Conservation (phyloP, 495 filamentous ascomycete genomes). For the Friedmanniomyces simplex region DNA sequence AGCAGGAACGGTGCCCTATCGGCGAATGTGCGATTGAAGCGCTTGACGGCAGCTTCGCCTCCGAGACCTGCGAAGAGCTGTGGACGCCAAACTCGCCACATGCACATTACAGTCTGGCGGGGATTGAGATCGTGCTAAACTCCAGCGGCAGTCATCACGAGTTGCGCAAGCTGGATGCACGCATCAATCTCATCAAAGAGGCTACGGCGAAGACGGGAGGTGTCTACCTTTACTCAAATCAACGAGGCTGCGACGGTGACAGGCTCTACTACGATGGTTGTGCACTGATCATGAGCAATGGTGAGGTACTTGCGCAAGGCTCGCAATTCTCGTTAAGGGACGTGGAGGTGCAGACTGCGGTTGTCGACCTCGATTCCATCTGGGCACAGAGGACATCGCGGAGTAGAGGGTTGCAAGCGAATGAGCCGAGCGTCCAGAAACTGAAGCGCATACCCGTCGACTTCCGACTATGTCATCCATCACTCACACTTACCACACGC, state of each 20-base stretch:
- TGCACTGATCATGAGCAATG: conserved; percentile 67
- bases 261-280: conserved; percentile 61
- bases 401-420: conserved; percentile 49
- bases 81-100: conserved; percentile 37
- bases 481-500: conserved; percentile 8
- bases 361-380: conserved; percentile 72
- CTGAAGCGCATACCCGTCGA: conserved; percentile 35
- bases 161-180: conserved; percentile 62
- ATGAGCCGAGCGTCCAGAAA: conserved; percentile 24
- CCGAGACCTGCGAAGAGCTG: conserved; percentile 33
- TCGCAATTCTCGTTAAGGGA: conserved; percentile 68
- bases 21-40: conserved; percentile 21
- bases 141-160: conserved; percentile 62
- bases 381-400: conserved; percentile 42
- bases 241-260: conserved; percentile 66
- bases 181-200: conserved; percentile 64
- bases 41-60: conserved; percentile 31
- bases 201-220: conserved; percentile 52
- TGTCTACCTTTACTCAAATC: conserved; percentile 25
- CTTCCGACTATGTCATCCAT: conserved; percentile 18
- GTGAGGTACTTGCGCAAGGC: conserved; percentile 58
- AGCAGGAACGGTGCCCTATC: conserved; percentile 19
- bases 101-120: conserved; percentile 27
- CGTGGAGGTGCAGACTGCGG: conserved; percentile 76
- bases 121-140: conserved; percentile 59